Evolutionary conservation across 495 filamentous ascomycete species (phyloP).

Genomic region (Viridothelium virens): DNA sequence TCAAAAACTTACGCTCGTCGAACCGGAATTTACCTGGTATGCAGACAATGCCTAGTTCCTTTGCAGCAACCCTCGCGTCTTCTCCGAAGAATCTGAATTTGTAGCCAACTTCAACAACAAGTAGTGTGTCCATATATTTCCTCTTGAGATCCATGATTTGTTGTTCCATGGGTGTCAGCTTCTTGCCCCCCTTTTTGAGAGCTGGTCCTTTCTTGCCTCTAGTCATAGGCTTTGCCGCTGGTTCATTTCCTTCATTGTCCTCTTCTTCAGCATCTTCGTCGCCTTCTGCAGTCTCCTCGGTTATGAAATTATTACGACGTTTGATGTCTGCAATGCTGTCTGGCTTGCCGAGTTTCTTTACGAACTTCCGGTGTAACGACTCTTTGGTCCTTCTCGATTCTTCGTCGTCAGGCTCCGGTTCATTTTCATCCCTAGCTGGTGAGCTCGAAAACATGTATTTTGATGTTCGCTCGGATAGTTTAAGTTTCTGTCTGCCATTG

Average conservation of each 20-base stretch:
- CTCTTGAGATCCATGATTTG: constrained; percentile 91
- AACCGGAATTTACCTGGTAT: constrained; percentile 93
- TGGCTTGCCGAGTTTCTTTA: constrained; percentile 77
- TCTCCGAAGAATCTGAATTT: constrained; percentile 99
- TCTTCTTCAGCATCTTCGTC: constrained; percentile 29
- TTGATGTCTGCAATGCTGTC: constrained; percentile 69
- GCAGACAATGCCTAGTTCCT: constrained; percentile 89
- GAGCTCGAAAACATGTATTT: constrained; percentile 46
- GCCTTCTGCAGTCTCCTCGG: constrained; percentile 43
- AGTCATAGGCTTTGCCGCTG: constrained; percentile 35
- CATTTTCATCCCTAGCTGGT: constrained; percentile 34
- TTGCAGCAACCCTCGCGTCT: constrained; percentile 82
- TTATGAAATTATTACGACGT: constrained; percentile 45
- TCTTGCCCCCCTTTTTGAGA: constrained; percentile 66
- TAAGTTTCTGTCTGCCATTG: constrained; percentile 22
- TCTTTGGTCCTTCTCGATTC: constrained; percentile 46
- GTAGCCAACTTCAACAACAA: constrained; percentile 93
- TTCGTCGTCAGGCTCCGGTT: constrained; percentile 43
- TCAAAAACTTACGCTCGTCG: constrained; percentile 62
- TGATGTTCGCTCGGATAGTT: constrained; percentile 37
- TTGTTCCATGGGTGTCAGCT: constrained; percentile 90
- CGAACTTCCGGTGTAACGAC: constrained; percentile 74
- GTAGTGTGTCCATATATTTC: constrained; percentile 78
- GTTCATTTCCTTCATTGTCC: constrained; percentile 35
- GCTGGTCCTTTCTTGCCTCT: constrained; percentile 54